These are phyloP conservation scores for Coffea eugenioides DNA, from an alignment of 257 asterid species.

Conservation along the genomic window DNA sequence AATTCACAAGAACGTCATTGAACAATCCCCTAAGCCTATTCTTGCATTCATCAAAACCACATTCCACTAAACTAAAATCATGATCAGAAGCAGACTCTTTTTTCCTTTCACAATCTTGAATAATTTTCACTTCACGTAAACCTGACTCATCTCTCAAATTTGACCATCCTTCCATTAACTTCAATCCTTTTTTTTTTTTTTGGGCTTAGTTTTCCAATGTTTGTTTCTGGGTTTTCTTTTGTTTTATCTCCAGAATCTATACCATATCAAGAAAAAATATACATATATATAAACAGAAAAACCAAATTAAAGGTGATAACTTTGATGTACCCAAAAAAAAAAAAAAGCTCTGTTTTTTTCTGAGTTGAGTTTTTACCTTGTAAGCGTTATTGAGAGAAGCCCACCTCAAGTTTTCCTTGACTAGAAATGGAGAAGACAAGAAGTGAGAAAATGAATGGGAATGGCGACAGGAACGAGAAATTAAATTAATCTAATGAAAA, in stretches of 20 bases:
- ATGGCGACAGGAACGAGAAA: background rate
- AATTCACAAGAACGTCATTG: conserved; percentile 46
- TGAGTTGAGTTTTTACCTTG: conserved; percentile 16
- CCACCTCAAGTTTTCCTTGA: conserved; percentile 11
- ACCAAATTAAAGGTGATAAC: conserved; percentile 8
- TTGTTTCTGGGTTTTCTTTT: background rate
- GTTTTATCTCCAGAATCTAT: conserved; percentile 1
- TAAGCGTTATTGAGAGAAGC: conserved; percentile 5
- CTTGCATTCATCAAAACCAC: conserved; percentile 46
- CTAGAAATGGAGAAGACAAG: conserved; percentile 4
- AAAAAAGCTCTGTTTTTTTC: background rate
- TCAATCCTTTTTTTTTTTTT: conserved; percentile 3
- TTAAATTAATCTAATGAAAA: background rate
- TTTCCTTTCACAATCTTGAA: conserved; percentile 14
- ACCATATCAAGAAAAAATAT: background rate
- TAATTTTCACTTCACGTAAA: conserved; percentile 25
- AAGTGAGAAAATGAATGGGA: background rate
- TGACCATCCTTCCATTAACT: conserved; percentile 51
- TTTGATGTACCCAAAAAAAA: background rate
- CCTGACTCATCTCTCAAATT: conserved; percentile 31
- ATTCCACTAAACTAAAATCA: conserved; percentile 32
- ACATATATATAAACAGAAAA: background rate
- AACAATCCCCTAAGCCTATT: conserved; percentile 54
- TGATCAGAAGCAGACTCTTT: conserved; percentile 29
- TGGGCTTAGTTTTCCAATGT: background rate